Evolutionary conservation across 2,329 filamentous ascomycete genomes (phyloP).

Genomic region (Metarhizium brunneum): DNA sequence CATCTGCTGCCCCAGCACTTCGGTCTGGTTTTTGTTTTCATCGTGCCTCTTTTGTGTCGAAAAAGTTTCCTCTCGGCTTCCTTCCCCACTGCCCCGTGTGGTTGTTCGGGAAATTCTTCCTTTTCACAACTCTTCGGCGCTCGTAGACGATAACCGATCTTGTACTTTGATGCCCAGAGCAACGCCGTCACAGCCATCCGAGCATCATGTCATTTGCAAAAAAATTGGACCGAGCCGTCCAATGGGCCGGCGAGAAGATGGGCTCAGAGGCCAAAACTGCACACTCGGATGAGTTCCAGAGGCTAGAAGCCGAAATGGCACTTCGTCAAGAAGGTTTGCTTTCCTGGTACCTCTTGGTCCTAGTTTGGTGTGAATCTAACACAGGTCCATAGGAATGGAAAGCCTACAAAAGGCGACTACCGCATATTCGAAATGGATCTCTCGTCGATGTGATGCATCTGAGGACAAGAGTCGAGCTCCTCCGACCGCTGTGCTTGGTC

Average conservation of each 20-base stretch:
- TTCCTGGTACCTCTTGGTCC: not conserved
- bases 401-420: conserved; percentile 80
- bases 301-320: conserved; percentile 81
- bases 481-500: conserved; percentile 69
- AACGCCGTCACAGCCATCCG: not conserved
- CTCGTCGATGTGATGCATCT: conserved; percentile 66
- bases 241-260: conserved; percentile 98
- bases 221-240: conserved; percentile 90
- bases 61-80: not conserved
- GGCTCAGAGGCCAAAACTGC: conserved; percentile 80
- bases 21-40: too few species aligned
- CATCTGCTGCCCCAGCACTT: too few species aligned
- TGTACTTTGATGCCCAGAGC: not conserved
- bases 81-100: not conserved
- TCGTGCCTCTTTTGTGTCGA: too few species aligned
- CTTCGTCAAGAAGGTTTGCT: conserved; percentile 72
- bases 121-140: not conserved
- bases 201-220: conserved; percentile 53
- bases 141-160: not conserved
- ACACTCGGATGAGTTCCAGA: conserved; percentile 85
- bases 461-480: conserved; percentile 84
- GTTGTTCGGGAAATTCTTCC: not conserved
- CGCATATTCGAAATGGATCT: conserved; percentile 78
- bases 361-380: not conserved
- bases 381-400: conserved; percentile 63